A percentile compares a stretch with the other conserved stretches of the same genome.
Evolutionary conservation across 2,329 filamentous ascomycete species (phyloP).

Genomic region (Metarhizium album): DNA sequence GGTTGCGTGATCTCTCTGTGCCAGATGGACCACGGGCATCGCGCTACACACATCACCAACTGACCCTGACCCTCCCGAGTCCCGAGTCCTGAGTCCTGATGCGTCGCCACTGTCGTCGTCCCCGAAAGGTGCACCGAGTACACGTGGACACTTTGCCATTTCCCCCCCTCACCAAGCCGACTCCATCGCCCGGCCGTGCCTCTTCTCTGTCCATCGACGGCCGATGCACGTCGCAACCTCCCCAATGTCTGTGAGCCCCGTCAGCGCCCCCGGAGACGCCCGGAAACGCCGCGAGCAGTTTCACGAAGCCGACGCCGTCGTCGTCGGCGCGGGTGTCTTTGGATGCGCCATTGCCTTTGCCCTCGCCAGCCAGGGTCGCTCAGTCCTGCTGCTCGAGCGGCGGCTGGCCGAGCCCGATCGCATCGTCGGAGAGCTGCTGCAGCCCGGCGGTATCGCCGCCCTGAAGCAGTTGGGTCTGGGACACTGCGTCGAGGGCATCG

Average conservation of each 20-base stretch:
- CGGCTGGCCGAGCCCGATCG: constrained; percentile 88
- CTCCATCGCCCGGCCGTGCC: too few relatives aligned
- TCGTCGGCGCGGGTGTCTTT: constrained; percentile 84
- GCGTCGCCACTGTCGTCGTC: not conserved
- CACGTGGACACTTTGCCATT: too few relatives aligned
- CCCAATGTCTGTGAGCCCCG: not conserved
- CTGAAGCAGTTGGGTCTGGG: constrained; percentile 69
- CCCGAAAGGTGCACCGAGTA: too few relatives aligned
- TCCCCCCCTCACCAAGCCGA: not conserved
- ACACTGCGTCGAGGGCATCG: constrained; percentile 80
- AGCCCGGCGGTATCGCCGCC: constrained; percentile 80
- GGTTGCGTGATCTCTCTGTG: not conserved
- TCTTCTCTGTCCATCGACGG: not conserved
- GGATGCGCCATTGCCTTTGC: constrained; percentile 80
- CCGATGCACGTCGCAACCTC: not conserved
- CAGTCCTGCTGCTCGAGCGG: constrained; percentile 79
- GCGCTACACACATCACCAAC: not conserved
- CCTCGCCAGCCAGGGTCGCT: constrained; percentile 79
- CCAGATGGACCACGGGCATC: not conserved
- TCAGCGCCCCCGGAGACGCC: constrained; percentile 23
- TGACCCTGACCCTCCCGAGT: too few relatives aligned
- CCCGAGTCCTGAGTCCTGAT: too few relatives aligned
- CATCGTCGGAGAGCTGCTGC: constrained; percentile 90
- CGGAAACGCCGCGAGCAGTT: constrained; percentile 37
- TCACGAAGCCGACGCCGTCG: constrained; percentile 71